Base-by-base conservation (phyloP, 139 green algal species). In the Tetradesmus lagerheimii region DNA sequence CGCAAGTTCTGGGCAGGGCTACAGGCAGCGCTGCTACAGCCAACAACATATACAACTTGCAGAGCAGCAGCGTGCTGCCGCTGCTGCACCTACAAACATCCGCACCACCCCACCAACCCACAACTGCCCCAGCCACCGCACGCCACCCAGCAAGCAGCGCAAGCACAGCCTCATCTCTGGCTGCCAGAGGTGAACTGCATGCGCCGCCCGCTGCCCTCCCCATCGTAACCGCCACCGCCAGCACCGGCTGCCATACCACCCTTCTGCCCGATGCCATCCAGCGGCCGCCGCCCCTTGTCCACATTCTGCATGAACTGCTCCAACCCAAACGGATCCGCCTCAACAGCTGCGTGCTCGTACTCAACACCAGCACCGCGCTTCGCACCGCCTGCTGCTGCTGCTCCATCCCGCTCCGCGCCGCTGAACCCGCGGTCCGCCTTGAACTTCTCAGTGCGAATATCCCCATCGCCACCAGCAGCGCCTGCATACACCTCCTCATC, bases 311-410 rank as follows among this genome's bases (percentile, higher is more conserved):
- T 88, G 88, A 99, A 98, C 87, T 96, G 90, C 85, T 99, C 98
- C 90, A 99, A 92, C 9, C 98, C 98, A 91, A 99, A 99, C 4
- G 97, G 97, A 93, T 99, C 98, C 0, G 94, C 97, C 93, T 99
- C 97, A 57, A 93, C 87, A 12, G 85, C 93, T 23, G 92, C 92
- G 38, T 96, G 92, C 83, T 99, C 98, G 93, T 99, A 99, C 94
- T 99, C 93, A 66, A 99, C 93, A 90, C 67, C 87, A 27, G 90
- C 34, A 81, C 86, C 83, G 37, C 92, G 16, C 41, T 76, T 41
- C 27, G 89, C 64, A 62, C 83, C 78, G 57, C 89, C 91, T 75
- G 92, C 92, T 35, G 53, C 85, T 62, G 75, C 82, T 77, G 67
- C 92, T 81, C 83, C 83, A 25, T 67, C 91, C 12, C 89, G 87